Conservation (phyloP, 176 grass and related monocot species). For the Oryza brachyantha region DNA sequence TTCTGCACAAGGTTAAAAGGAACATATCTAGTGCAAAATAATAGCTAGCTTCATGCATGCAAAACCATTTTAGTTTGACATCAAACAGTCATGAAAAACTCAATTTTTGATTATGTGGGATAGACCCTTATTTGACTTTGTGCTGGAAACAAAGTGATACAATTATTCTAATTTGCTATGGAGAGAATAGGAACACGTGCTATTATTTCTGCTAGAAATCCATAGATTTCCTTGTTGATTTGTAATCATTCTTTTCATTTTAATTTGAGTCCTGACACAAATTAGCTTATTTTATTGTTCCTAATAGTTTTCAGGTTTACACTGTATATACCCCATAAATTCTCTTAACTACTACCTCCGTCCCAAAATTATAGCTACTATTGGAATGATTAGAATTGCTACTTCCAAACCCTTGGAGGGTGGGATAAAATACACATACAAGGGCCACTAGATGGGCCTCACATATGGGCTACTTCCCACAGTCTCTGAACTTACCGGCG, state of each 20-base stretch:
- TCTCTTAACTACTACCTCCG: not conserved
- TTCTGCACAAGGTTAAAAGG: not conserved
- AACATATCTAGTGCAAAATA: not conserved
- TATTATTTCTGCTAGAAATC: not conserved
- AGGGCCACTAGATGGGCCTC: too few species aligned
- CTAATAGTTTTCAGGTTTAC: not conserved
- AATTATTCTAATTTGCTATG: not conserved
- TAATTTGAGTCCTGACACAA: not conserved
- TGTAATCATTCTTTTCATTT: not conserved
- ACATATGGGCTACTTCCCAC: too few species aligned
- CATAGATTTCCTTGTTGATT: not conserved
- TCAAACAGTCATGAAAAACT: not conserved
- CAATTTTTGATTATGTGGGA: not conserved
- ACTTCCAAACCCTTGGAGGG: too few species aligned
- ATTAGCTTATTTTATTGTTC: not conserved
- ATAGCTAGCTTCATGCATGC: slow-evolving; percentile 13
- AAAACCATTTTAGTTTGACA: not conserved
- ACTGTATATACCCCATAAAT: not conserved
- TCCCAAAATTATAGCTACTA: too few species aligned
- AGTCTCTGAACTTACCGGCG: too few species aligned
- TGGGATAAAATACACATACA: too few species aligned
- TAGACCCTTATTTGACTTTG: slow-evolving; percentile 8
- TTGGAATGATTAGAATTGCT: too few species aligned
- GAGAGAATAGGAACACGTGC: not conserved
- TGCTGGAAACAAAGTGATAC: not conserved